Base-by-base conservation (phyloP, 805 yeast species). In the Kluyveromyces aestuarii region DNA sequence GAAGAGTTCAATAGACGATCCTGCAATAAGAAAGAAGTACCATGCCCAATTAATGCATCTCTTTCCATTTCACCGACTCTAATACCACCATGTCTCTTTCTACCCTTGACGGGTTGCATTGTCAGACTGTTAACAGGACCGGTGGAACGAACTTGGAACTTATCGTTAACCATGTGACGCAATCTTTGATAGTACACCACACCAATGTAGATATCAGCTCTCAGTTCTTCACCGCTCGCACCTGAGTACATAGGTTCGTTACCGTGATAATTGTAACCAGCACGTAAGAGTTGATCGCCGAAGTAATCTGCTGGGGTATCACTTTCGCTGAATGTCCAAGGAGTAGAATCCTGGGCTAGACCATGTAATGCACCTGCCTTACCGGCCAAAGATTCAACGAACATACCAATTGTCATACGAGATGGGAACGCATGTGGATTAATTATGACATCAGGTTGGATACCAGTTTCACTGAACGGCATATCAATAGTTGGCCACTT, bases 41-140 rank as follows among this genome's bases (percentile, higher is more conserved):
- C 99, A 64, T 93, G 99, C 51, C 98, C 99, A 68, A 93, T 89
- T 60, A 93, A 75, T 2, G 99, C 99, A 77, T 93, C 99, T 73
- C 99, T 86, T 72, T 93, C 99, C 99, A 93, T 93, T 70, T 93
- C 99, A 68, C 99, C 99, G 38, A 93, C 95, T 77, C 99, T 95
- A 59, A 93, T 93, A 84, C 99, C 99, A 72, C 99, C 99, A 56
- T 85, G 82, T 73, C 98, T 82, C 82, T 93, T 93, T 74, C 99
- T 84, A 62, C 99, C 99, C 73, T 93, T 93, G 49, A 93, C 99
- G 39, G 99, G 99, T 76, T 93, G 99, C 97, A 91, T 89, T 16
- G 98, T 93, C 66, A 93, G 77, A 37, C 93, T 80, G 70, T 91
- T 91, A 27, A 93, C 98, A 7, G 98, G 98, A 64, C 99, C 99